Evolutionary conservation across 306 rosid genomes (phyloP).

Genomic region (Lagenaria siceraria): DNA sequence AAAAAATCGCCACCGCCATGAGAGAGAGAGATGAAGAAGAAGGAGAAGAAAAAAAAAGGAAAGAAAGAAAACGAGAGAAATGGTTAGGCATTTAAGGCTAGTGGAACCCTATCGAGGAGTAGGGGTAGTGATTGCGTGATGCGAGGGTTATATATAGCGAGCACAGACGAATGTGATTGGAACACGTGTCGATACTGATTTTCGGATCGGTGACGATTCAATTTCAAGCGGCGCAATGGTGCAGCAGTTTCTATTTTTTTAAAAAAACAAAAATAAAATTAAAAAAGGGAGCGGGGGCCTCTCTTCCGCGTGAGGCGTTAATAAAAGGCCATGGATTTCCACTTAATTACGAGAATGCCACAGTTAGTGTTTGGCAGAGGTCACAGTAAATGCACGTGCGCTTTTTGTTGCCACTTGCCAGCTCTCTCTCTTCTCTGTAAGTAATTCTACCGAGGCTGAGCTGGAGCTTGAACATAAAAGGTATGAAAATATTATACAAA

Average conservation of each 20-base stretch:
- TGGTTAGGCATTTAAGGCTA: not conserved
- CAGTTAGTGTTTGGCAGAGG: too few species aligned
- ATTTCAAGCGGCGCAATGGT: not conserved
- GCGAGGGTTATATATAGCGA: conserved; percentile 13
- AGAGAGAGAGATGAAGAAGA: not conserved
- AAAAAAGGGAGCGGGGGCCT: not conserved
- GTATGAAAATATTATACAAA: too few species aligned
- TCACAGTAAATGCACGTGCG: conserved; percentile 5
- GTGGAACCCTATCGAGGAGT: not conserved
- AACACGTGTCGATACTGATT: not conserved
- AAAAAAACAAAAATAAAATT: too few species aligned
- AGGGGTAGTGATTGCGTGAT: conserved; percentile 6
- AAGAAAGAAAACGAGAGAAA: not conserved
- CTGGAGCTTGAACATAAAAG: not conserved
- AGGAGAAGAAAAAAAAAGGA: not conserved
- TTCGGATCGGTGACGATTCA: not conserved
- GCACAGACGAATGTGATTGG: not conserved
- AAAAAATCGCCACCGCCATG: not conserved
- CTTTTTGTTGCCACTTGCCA: not conserved
- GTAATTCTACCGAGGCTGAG: not conserved
- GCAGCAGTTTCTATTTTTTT: not conserved
- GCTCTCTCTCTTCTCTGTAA: not conserved
- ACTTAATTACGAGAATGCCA: not conserved
- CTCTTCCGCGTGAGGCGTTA: not conserved
- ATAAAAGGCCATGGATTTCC: not conserved